Evolutionary conservation across 2,329 filamentous ascomycete genomes (phyloP), one percentile per base, ranked within the genome.

Genomic region (Exophiala viscosa): DNA sequence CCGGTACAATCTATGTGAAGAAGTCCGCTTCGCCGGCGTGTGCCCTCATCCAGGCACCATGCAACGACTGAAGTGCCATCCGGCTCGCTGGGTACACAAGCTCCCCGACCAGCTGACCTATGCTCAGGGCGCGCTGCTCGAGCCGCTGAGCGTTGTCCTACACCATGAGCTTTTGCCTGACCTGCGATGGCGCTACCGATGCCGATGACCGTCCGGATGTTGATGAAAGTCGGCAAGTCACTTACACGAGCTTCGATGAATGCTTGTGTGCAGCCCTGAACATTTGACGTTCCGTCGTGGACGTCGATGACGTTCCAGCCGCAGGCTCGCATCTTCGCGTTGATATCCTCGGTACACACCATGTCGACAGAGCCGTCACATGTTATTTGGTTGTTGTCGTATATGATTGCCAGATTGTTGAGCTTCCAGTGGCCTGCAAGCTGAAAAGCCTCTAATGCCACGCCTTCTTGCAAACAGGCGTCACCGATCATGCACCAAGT

Each of bases 111-210:
- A 72, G 43, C 68, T 86, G 45, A 76, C 73, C 8, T 85, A 76
- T 62, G 73, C 75, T 11, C 77, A 85, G 60, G 83, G 78, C 5
- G 82, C 84, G 10, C 75, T 87, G 1, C 76, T 87, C 15, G 83
- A 86, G 59, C 84, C 84, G 1, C 71, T 86, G 5, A 81, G 78
- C 14, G 83, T 86, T 5, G 81, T 81, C 3, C 73, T 86, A 60
- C 79, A 83, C 53, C 81, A 55, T 85, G 82, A 1, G 81, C 77
- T 15, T 74, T 74, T 3, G 80, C 79, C 11, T 78, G 67, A 4
- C 77, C 77, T 1, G 74, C 75, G 4, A 73, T 69, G 2, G 68
- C 68, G 58, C 65, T 78, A 2, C 76, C 78, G 1, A 79, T 48
- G 0, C 79, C 78, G 23, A 81, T 81, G 31, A 78, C 65, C 1